Evolutionary conservation across 805 yeast genomes (phyloP).

Genomic region (Candida morakotiae): DNA sequence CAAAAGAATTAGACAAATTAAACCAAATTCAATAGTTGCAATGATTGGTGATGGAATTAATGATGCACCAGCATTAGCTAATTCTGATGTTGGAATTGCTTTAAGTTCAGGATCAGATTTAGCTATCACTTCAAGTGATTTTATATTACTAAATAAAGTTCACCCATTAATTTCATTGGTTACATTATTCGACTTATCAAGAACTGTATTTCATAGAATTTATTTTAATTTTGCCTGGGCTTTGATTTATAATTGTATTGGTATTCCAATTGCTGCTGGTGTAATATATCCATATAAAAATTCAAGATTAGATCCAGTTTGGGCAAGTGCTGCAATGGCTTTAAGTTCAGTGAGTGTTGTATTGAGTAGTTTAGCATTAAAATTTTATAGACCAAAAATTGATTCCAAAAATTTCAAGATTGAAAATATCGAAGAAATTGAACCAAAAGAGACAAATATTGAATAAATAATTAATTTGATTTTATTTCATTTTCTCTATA

Average conservation of each 20-base stretch:
- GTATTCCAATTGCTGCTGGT: slow-evolving; percentile 66
- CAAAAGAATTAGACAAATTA: slow-evolving; percentile 44
- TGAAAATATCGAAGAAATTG: slow-evolving; percentile 9
- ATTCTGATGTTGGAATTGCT: slow-evolving; percentile 76
- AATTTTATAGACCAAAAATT: slow-evolving; percentile 41
- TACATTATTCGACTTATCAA: slow-evolving; percentile 49
- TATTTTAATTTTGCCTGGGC: slow-evolving; percentile 60
- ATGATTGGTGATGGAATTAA: slow-evolving; percentile 86
- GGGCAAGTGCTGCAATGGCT: slow-evolving; percentile 71
- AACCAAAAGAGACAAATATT: slow-evolving; percentile 6
- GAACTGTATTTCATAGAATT: slow-evolving; percentile 48
- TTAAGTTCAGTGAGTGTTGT: slow-evolving; percentile 56
- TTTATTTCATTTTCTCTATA: slow-evolving; percentile 3
- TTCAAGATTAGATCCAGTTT: slow-evolving; percentile 55
- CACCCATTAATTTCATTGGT: slow-evolving; percentile 50
- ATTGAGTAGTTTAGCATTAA: slow-evolving; percentile 50
- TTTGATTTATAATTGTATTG: slow-evolving; percentile 51
- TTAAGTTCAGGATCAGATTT: slow-evolving; percentile 73
- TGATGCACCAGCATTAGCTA: slow-evolving; percentile 76
- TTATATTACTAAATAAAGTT: slow-evolving; percentile 55
- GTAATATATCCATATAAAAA: slow-evolving; percentile 54
- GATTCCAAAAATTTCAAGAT: slow-evolving; percentile 11
- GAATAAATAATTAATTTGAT: background rate
- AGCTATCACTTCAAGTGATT: slow-evolving; percentile 71
- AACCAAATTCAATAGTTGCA: slow-evolving; percentile 45